Evolutionary conservation across 495 filamentous ascomycete species (phyloP), one percentile per base, ranked within the genome.

Genomic region (Tricharina praecox): DNA sequence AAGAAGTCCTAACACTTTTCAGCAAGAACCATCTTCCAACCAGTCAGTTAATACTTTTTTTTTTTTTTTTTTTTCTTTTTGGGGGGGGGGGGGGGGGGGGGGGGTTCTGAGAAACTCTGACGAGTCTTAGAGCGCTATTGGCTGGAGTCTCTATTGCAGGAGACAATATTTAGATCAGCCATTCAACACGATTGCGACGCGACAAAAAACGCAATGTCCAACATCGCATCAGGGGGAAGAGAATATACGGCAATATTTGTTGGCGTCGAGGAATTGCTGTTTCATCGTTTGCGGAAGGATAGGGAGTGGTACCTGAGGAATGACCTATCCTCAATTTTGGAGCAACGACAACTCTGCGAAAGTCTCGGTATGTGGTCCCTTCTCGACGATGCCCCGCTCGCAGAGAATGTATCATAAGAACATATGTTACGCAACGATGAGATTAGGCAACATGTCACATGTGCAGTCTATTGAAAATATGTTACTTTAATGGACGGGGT

Each of bases 181-280:
- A 11, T 44, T 44, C 13, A 44, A 25, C 41, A 44, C 13, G 41
- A 44, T 26, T n/a, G 11, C n/a, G 37, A 40, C n/a, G 13, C 23
- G 3, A 8, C 20, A 3, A 26, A 3, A 10, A 39, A 39, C 8
- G 24, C 3, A 13, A 2, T 26, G 23, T n/a, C 9, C n/a, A 21
- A 44, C 1, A 25, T 7, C 21, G 28, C 21, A 9, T 9, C 41
- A 25, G 28, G 11, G 21, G 24, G 23, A 18, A 3, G 4, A 1
- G 23, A 30, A 2, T 2, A 44, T 30, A 13, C 13, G 23, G 24
- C 20, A 16, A 23, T 44, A 8, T 19, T 13, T 30, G 8, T 11
- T 2, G 18, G 21, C 9, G 9, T 44, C 1, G 41, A 44, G 24
- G 19, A 26, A 21, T 13, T 44, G 3, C 19, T 44, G 4, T 30